phyloP scores from a whole-genome alignment of 176 grass and related monocot genomes.

The Bonia amplexicaulis region DNA sequence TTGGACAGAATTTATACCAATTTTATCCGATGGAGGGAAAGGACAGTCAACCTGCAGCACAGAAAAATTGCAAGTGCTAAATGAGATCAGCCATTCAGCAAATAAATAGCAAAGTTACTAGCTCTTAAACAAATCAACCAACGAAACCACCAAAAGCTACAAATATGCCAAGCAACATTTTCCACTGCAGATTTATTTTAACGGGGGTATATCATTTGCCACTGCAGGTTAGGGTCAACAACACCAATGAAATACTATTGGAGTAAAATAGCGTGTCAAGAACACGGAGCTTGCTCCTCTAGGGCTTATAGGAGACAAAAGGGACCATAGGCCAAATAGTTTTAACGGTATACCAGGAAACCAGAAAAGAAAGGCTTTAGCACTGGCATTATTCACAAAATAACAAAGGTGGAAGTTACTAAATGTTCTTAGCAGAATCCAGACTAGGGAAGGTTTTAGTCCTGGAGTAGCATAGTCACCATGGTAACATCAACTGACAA shows the following conservation, averaged over 20 bases:
- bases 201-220: not conserved
- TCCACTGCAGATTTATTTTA: not conserved
- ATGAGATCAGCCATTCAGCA: not conserved
- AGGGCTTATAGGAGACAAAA: not conserved
- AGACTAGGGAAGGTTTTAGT: not conserved
- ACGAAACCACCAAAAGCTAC: not conserved
- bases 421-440: not conserved
- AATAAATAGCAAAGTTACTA: not conserved
- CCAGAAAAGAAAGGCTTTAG: not conserved
- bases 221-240: not conserved
- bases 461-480: not conserved
- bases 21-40: conserved; percentile 87
- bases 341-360: not conserved
- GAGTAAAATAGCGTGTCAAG: not conserved
- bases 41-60: conserved; percentile 66
- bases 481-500: not conserved
- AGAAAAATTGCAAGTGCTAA: not conserved
- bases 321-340: not conserved
- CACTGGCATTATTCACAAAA: not conserved
- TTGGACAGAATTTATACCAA: conserved; percentile 91
- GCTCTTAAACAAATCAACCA: not conserved
- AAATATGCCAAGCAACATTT: not conserved
- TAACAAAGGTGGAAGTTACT: not conserved
- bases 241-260: not conserved
- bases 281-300: not conserved